phyloP scores from a whole-genome alignment of 2,329 filamentous ascomycete genomes.

The Phaeosphaeriaceae sp. region DNA sequence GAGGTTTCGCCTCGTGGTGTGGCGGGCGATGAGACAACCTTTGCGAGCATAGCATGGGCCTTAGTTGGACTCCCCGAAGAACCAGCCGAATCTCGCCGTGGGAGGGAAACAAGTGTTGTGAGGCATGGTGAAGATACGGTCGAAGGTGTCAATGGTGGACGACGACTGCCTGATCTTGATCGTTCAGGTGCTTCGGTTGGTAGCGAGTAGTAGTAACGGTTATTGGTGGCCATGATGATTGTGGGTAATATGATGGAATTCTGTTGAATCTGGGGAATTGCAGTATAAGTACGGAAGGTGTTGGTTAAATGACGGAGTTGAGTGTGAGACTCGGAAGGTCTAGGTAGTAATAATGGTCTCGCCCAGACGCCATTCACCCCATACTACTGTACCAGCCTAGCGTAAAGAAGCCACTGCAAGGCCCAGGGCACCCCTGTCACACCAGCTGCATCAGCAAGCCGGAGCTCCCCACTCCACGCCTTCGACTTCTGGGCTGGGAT shows the following conservation, averaged over 20 bases:
- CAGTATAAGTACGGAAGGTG: slow-evolving; percentile 16
- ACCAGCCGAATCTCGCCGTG: slow-evolving; percentile 48
- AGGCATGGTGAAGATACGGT: slow-evolving; percentile 55
- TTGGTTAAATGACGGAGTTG: slow-evolving; percentile 14
- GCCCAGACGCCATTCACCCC: slow-evolving; percentile 50
- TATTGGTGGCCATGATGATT: slow-evolving; percentile 43
- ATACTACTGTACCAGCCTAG: slow-evolving; percentile 32
- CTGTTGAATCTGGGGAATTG: slow-evolving; percentile 18
- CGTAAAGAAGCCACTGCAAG: slow-evolving; percentile 39
- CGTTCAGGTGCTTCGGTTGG: slow-evolving; percentile 44
- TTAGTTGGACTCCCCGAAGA: slow-evolving; percentile 50
- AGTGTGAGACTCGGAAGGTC: slow-evolving; percentile 15
- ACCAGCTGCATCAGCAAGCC: slow-evolving; percentile 44
- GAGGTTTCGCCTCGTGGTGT: slow-evolving; percentile 47
- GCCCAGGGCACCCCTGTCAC: slow-evolving; percentile 38
- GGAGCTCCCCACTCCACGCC: slow-evolving; percentile 40
- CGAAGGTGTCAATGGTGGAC: slow-evolving; percentile 54
- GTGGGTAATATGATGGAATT: slow-evolving; percentile 12
- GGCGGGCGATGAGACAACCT: slow-evolving; percentile 51
- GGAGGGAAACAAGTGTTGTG: slow-evolving; percentile 48
- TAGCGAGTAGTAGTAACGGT: slow-evolving; percentile 48
- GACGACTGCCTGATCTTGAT: slow-evolving; percentile 46
- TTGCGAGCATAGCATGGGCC: slow-evolving; percentile 51
- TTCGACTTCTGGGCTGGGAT: slow-evolving; percentile 36
- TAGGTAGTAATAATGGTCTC: slow-evolving; percentile 40